Base-by-base conservation (phyloP, 2,329 filamentous ascomycete species). In the Phialophora expanda region DNA sequence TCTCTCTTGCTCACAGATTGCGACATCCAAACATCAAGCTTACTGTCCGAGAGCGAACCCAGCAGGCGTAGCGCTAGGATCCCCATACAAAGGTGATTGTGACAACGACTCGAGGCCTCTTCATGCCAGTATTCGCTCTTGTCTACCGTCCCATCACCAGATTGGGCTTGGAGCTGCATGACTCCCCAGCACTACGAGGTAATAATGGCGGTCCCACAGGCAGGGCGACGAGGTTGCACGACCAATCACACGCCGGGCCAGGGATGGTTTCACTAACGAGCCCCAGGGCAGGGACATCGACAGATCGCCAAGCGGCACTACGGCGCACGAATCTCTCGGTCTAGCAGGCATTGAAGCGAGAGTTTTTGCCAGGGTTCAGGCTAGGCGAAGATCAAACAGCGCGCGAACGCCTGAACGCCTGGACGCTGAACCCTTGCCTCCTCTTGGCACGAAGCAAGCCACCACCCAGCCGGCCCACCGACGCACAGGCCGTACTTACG, bases 231-330 rank as follows among this genome's bases (percentile, higher is more conserved):
- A 46, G 41, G 20, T 30, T 48, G 7, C 11, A n/a, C 41, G 32
- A 20, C 57, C 57, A 60, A 60, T 60, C 41, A 51, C 28, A 44
- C 7, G 30, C 1, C 44, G 4, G 4, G n/a, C 20, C 55, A 57
- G 61, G 61, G 61, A 41, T 51, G 53, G 61, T 34, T 26, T 56
- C 46, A 62, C 48, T 41, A 38, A 60, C 32, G 20, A 22, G 17
- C 41, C 61, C 48, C 24, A 41, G 24, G 28, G 55, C 14, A 41
- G 20, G 56, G 38, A 41, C 46, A 46, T 56, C 20, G 54, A 34
- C 51, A 66, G 61, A 64, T 66, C 65, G 65, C 65, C 65, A 60
- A 66, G 65, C 20, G 12, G 41, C 48, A 30, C 56, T 60, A 64
- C 26, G n/a, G 62, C 24, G 12, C 53, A 51, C 53, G 62, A 58